These are phyloP conservation scores for Mortierella antarctica DNA, from an alignment of 192 early-diverging fungal species.

Conservation along the genomic window DNA sequence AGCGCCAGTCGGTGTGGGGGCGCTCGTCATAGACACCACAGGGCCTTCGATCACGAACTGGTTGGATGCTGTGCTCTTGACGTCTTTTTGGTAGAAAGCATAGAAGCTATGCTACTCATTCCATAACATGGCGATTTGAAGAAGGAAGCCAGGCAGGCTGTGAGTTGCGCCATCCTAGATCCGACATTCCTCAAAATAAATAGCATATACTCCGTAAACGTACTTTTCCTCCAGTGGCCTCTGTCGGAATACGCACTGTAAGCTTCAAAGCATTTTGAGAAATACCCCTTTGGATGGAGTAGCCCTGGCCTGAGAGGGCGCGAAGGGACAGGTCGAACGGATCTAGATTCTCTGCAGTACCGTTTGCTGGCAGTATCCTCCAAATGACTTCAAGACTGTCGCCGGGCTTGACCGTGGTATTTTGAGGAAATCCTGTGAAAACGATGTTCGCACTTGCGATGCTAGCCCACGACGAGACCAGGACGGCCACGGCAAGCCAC, in stretches of 20 bases:
- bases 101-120: conserved; percentile 37
- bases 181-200: not conserved
- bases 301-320: conserved; percentile 17
- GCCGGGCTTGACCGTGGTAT: conserved; percentile 3
- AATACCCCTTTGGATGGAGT: conserved; percentile 5
- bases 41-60: conserved; percentile 13
- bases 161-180: not conserved
- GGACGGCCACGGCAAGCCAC: not conserved
- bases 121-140: not conserved
- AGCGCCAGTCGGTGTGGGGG: not conserved
- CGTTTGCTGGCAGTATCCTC: not conserved
- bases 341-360: not conserved
- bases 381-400: not conserved
- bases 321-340: conserved; percentile 12
- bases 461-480: conserved; percentile 4
- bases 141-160: no score
- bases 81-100: not conserved
- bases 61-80: not conserved
- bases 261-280: not conserved
- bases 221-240: conserved; percentile 43
- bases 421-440: conserved; percentile 1
- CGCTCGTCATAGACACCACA: not conserved
- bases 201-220: not conserved
- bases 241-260: conserved; percentile 2
- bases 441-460: conserved; percentile 22